A percentile compares a stretch with the other conserved stretches of the same genome.
phyloP scores from a whole-genome alignment of 192 early-diverging fungal genomes.

The Backusella psychrophila region DNA sequence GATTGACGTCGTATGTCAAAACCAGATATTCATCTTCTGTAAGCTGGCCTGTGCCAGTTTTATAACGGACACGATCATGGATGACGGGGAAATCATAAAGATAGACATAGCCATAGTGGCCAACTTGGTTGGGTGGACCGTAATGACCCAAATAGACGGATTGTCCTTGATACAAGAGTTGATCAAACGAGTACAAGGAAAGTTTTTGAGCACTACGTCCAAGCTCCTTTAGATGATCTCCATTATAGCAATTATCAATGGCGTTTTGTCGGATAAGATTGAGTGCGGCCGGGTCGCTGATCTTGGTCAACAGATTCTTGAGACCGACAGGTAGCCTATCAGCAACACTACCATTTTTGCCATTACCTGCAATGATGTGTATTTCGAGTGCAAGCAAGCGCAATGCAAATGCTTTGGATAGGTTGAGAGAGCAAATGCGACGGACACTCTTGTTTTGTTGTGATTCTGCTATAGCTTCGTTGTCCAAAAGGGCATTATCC shows the following conservation, averaged over 20 bases:
- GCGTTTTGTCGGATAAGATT: not conserved
- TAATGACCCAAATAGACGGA: slow-evolving; percentile 7
- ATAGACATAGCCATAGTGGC: slow-evolving; percentile 36
- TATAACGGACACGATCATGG: slow-evolving; percentile 8
- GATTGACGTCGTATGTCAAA: not conserved
- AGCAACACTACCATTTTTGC: not conserved
- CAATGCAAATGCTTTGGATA: slow-evolving; percentile 22
- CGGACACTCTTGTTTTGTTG: not conserved
- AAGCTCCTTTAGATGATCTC: not conserved
- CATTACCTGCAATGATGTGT: slow-evolving; percentile 16
- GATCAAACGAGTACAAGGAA: not conserved
- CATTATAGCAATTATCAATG: not conserved
- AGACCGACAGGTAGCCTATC: slow-evolving; percentile 25
- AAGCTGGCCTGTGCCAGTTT: not conserved
- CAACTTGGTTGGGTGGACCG: slow-evolving; percentile 18
- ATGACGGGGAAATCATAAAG: slow-evolving; percentile 30
- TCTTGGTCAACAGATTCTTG: slow-evolving; percentile 24
- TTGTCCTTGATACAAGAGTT: not conserved
- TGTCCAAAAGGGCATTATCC: not conserved
- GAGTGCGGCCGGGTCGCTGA: slow-evolving; percentile 22
- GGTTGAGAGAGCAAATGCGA: slow-evolving; percentile 22
- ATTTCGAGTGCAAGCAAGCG: slow-evolving; percentile 25
- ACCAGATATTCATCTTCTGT: not conserved
- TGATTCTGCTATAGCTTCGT: not conserved
- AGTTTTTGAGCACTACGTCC: not conserved